Percentiles rank a stretch among this genome's conserved stretches.
Evolutionary conservation across 345 rosid genomes (phyloP).

Genomic region (Eucalyptus regnans): DNA sequence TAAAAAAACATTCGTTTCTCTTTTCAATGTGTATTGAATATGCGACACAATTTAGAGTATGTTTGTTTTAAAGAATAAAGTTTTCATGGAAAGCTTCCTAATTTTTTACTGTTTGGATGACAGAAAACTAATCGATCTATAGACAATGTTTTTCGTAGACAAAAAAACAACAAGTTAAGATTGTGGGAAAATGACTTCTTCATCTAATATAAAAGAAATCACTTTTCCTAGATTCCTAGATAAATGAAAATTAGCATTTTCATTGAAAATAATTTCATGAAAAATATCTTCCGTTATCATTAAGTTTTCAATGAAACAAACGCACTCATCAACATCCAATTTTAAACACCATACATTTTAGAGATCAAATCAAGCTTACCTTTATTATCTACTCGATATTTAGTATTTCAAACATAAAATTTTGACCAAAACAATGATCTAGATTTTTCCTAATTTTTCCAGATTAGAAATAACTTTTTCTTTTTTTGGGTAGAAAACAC

Average conservation of each 20-base stretch:
- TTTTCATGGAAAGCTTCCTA: neutral
- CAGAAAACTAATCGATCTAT: fast-evolving
- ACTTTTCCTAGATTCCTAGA: neutral
- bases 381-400: neutral
- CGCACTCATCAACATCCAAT: neutral
- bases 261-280: too few relatives aligned
- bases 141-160: fast-evolving
- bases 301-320: neutral
- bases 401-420: neutral
- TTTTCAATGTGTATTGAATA: neutral
- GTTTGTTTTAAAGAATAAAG: neutral
- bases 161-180: neutral
- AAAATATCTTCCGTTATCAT: too few relatives aligned
- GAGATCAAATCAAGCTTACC: neutral
- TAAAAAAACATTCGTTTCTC: neutral
- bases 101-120: neutral
- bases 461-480: neutral
- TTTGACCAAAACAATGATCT: neutral
- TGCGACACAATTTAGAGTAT: neutral
- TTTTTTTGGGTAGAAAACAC: neutral
- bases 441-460: neutral
- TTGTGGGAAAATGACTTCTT: fast-evolving
- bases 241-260: neutral
- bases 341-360: neutral
- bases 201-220: neutral